Evolutionary conservation across 768 basidiomycete species (phyloP), one percentile per base, ranked within the genome.

Genomic region (Terana coerulea): DNA sequence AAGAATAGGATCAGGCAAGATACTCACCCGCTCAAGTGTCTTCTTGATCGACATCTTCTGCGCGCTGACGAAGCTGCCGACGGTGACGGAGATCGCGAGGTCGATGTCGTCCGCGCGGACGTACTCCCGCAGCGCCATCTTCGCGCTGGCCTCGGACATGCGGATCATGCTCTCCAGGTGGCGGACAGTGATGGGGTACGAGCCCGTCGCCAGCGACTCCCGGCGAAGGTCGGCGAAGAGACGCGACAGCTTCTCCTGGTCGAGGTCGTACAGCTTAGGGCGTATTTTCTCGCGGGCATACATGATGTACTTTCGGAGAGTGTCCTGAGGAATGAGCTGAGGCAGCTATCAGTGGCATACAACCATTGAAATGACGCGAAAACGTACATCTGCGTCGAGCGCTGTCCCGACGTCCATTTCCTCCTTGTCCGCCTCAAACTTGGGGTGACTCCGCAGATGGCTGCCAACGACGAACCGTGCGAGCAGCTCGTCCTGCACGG

Each of bases 31-130:
- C 69, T 99, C 93, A 39, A 99, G 74, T 2, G 94, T 95, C 74
- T 93, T 97, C 78, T 98, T 98, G 74, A 98, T 95, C 52, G 90
- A 92, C 80, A 94, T 86, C 76, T 99, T 99, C 68, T 99, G 97
- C 24, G 97, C 89, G 59, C 71, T 95, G 52, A 99, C 91, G 67
- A 99, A 99, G 71, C 91, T 94, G 47, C 86, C 86, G 25, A 99
- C 84, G 3, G 92, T 90, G 41, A 98, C 95, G 61, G 92, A 92
- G 56, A 99, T 98, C 1, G 97, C 95, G 46, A 98, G 73, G 67
- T 99, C 94, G 60, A 99, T 93, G 65, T 99, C 97, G 67, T 98
- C 97, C 33, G 86, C 76, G 40, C 97, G 81, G 28, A 98, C 97
- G 63, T 92, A 98, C 69, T 98, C 95, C 47, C 97, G 79, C 55